phyloP scores from a whole-genome alignment of 73 alveolate species.

The Blepharisma japonicum region DNA sequence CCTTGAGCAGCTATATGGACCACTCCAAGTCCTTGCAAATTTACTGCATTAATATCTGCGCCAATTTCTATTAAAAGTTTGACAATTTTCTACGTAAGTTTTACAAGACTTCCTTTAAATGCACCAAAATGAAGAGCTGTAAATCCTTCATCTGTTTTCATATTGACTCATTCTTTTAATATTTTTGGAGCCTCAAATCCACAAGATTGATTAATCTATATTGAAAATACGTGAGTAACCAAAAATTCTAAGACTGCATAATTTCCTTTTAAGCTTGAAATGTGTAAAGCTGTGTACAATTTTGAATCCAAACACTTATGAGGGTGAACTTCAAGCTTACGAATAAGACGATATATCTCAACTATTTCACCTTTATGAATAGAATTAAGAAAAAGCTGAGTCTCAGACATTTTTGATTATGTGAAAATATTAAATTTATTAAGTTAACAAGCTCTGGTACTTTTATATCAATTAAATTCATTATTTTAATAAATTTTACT shows the following conservation, averaged over 20 bases:
- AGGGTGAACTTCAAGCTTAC: neutral
- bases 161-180: slow-evolving; percentile 67
- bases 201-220: neutral
- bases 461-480: too few species aligned
- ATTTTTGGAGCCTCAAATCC: slow-evolving; percentile 23
- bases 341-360: neutral
- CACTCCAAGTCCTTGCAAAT: slow-evolving; percentile 87
- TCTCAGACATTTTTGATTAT: neutral
- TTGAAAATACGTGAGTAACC: neutral
- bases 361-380: neutral
- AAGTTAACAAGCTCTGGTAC: too few species aligned
- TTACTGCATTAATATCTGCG: slow-evolving; percentile 68
- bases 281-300: slow-evolving; percentile 15
- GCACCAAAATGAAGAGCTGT: slow-evolving; percentile 91
- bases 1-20: slow-evolving; percentile 98
- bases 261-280: slow-evolving; percentile 26
- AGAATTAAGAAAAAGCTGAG: neutral
- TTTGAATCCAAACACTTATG: slow-evolving; percentile 5
- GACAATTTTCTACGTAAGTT: slow-evolving; percentile 35
- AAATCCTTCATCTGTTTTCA: slow-evolving; percentile 81
- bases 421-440: too few species aligned
- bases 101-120: slow-evolving; percentile 77
- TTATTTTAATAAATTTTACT: too few species aligned
- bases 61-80: slow-evolving; percentile 77
- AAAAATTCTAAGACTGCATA: neutral